Percentiles rank a stretch among this genome's conserved stretches.
These are phyloP conservation scores for Aspergillus sclerotiicarbonarius DNA, from an alignment of 495 filamentous ascomycete species.

Conservation along the genomic window DNA sequence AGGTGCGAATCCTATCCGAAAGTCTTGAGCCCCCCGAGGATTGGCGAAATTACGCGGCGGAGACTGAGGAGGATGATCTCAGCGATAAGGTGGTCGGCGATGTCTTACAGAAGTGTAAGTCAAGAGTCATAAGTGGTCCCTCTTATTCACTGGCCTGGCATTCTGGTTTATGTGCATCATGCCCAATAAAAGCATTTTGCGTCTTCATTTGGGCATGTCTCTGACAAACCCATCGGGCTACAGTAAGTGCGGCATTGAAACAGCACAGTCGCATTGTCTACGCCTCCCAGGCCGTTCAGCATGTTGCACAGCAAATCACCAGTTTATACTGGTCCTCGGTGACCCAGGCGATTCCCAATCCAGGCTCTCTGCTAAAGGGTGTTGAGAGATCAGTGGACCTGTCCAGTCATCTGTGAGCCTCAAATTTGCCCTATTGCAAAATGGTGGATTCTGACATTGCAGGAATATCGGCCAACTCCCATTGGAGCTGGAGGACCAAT, in stretches of 20 bases:
- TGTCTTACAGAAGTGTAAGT: conserved; percentile 50
- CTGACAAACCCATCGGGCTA: background rate
- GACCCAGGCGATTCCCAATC: conserved; percentile 44
- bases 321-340: conserved; percentile 61
- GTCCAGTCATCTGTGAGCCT: conserved; percentile 44
- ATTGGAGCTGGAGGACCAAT: conserved; percentile 30
- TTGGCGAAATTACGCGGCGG: conserved; percentile 51
- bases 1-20: conserved; percentile 60
- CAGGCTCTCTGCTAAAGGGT: conserved; percentile 31
- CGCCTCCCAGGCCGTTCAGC: conserved; percentile 69
- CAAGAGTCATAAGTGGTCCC: background rate
- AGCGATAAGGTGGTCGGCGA: conserved; percentile 56
- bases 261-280: conserved; percentile 73
- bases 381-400: conserved; percentile 45
- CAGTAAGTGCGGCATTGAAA: conserved; percentile 64
- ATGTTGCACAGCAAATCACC: conserved; percentile 82
- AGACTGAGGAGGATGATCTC: conserved; percentile 45
- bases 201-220: conserved; percentile 16
- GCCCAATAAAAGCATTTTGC: background rate
- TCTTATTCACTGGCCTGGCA: conserved; percentile 1
- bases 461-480: conserved; percentile 44
- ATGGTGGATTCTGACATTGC: conserved; percentile 15
- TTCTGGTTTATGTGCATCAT: background rate
- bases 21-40: conserved; percentile 53
- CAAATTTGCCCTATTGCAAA: background rate